These are phyloP conservation scores for Cladosporium sp. DNA, from an alignment of 2,329 filamentous ascomycete species.

Conservation along the genomic window DNA sequence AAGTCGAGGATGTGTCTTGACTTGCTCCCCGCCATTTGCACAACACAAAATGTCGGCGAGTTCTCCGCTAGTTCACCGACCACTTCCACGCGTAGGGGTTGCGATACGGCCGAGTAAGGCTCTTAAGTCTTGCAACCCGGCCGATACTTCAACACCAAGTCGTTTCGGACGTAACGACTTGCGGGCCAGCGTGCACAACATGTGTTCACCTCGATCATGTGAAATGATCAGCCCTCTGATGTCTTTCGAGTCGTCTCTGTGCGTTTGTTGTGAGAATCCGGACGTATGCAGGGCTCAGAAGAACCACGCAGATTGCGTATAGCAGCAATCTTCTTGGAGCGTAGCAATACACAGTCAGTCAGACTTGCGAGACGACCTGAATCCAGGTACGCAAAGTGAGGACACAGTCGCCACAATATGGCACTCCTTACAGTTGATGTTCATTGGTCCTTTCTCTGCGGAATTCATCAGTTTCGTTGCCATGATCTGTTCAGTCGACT, in stretches of 20 bases:
- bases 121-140: neutral
- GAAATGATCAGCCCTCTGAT: neutral
- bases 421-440: no score
- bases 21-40: neutral
- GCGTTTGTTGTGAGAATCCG: neutral
- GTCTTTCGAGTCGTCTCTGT: neutral
- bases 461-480: no score
- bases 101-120: constrained; percentile 4
- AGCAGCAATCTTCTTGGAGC: no score
- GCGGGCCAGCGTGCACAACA: neutral
- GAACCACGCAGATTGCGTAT: no score
- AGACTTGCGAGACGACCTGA: no score
- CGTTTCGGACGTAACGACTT: neutral
- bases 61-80: constrained; percentile 1
- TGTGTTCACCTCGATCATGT: neutral
- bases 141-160: neutral
- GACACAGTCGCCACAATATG: no score
- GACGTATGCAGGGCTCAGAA: no score
- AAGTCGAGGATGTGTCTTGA: no score
- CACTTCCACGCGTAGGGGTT: neutral
- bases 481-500: no score
- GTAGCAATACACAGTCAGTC: no score
- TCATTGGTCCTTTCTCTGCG: no score
- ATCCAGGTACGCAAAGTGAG: no score
- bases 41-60: neutral